Percentiles rank a stretch among this genome's conserved stretches.
phyloP scores from a whole-genome alignment of 2,329 filamentous ascomycete genomes.

The Colletotrichum liaoningense region DNA sequence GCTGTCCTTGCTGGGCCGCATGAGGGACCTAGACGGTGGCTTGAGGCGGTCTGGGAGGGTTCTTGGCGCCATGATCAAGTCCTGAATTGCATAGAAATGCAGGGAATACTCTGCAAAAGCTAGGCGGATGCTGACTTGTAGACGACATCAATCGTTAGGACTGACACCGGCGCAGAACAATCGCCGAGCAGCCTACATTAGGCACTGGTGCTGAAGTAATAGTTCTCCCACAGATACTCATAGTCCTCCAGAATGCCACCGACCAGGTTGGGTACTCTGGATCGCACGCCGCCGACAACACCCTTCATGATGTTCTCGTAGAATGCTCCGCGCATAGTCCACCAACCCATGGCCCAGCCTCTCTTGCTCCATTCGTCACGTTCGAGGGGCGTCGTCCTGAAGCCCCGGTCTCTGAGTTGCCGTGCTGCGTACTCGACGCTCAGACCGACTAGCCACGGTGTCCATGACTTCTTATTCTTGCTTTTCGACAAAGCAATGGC shows the following conservation, averaged over 20 bases:
- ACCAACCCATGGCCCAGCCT: slow-evolving; percentile 94
- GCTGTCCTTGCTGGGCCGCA: neutral
- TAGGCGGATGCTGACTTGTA: neutral
- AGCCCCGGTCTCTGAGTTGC: slow-evolving; percentile 80
- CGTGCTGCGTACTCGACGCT: slow-evolving; percentile 88
- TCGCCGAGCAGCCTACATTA: slow-evolving; percentile 34
- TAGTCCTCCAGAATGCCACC: slow-evolving; percentile 94
- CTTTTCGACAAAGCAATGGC: slow-evolving; percentile 82
- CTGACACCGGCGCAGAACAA: neutral
- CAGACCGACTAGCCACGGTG: slow-evolving; percentile 89
- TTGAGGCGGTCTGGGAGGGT: slow-evolving; percentile 9
- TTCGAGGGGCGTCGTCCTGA: slow-evolving; percentile 88
- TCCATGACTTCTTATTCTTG: slow-evolving; percentile 83
- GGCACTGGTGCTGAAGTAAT: slow-evolving; percentile 81
- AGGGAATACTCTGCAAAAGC: neutral
- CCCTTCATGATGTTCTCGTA: slow-evolving; percentile 92
- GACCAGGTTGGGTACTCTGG: slow-evolving; percentile 82
- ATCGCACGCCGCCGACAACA: slow-evolving; percentile 77
- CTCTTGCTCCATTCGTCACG: slow-evolving; percentile 89
- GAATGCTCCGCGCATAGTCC: slow-evolving; percentile 95
- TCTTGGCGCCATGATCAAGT: slow-evolving; percentile 1
- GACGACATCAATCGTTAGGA: neutral
- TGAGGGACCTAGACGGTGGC: neutral
- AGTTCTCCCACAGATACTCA: slow-evolving; percentile 97
- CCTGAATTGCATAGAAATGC: neutral